Percentiles rank a stretch among this genome's conserved stretches.
Conservation (phyloP, 768 basidiomycete genomes). For the Kwoniella botswanensis region DNA sequence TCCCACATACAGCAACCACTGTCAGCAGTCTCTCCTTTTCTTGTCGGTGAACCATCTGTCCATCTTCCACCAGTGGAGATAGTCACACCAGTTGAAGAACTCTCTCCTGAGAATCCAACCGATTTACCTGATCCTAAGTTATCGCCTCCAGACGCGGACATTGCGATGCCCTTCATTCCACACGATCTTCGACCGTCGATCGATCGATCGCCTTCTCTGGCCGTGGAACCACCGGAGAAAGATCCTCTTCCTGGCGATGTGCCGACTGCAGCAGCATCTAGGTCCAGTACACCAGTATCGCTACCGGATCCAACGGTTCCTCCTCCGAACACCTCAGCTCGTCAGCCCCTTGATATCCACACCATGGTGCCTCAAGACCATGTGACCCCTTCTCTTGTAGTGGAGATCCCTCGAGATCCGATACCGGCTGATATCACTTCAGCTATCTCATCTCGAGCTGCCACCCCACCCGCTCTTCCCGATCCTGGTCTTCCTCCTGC, state of each 20-base stretch:
- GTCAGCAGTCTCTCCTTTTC: constrained; percentile 9
- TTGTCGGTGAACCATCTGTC: constrained; percentile 10
- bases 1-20: background rate
- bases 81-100: background rate
- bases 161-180: constrained; percentile 6
- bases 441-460: constrained; percentile 14
- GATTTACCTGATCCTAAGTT: constrained; percentile 26
- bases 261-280: constrained; percentile 5
- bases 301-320: constrained; percentile 41
- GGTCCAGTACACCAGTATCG: constrained; percentile 19
- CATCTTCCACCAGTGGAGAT: background rate
- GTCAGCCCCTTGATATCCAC: constrained; percentile 17
- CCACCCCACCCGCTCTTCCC: constrained; percentile 32
- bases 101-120: background rate
- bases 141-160: constrained; percentile 17
- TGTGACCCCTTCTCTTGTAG: constrained; percentile 19
- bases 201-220: constrained; percentile 26
- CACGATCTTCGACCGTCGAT: constrained; percentile 1
- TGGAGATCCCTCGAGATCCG: constrained; percentile 23
- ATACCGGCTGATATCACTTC: constrained; percentile 5
- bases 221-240: constrained; percentile 20
- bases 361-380: constrained; percentile 16
- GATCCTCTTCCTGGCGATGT: constrained; percentile 17
- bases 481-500: constrained; percentile 25
- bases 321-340: constrained; percentile 33